Conservation (phyloP, 306 rosid genomes). For the Canavalia gladiata region DNA sequence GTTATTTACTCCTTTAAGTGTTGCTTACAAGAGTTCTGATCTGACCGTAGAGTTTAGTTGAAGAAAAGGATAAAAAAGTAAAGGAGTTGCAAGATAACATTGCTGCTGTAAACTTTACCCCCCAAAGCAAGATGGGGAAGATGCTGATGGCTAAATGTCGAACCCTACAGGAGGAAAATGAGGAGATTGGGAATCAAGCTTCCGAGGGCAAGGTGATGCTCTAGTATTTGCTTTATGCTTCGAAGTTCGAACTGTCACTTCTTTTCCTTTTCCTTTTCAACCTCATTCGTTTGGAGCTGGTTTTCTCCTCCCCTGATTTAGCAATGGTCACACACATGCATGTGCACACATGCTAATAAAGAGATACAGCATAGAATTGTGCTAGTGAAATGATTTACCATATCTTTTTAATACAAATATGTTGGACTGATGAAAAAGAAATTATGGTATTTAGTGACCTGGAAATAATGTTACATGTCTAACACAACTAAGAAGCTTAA, state of each 20-base stretch:
- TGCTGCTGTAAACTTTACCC: conserved; percentile 85
- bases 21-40: conserved; percentile 46
- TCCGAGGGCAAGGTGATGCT: conserved; percentile 88
- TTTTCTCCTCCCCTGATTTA: neutral
- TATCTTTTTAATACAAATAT: neutral
- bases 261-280: neutral
- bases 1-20: conserved; percentile 15
- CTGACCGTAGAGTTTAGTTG: conserved; percentile 77
- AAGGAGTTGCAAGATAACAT: conserved; percentile 91
- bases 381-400: neutral
- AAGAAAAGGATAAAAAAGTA: conserved; percentile 85
- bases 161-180: conserved; percentile 97
- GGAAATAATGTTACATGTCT: conserved; percentile 21
- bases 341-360: too few relatives aligned
- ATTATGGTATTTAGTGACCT: neutral
- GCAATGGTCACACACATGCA: too few relatives aligned
- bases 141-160: conserved; percentile 95
- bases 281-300: conserved; percentile 33
- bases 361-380: neutral
- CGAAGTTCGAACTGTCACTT: neutral
- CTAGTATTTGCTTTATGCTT: conserved; percentile 30
- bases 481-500: conserved; percentile 11
- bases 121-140: conserved; percentile 97
- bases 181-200: conserved; percentile 97
- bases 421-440: conserved; percentile 12